Evolutionary conservation across 805 yeast genomes (phyloP).

Genomic region (Kodamaea kaohsiungensis): DNA sequence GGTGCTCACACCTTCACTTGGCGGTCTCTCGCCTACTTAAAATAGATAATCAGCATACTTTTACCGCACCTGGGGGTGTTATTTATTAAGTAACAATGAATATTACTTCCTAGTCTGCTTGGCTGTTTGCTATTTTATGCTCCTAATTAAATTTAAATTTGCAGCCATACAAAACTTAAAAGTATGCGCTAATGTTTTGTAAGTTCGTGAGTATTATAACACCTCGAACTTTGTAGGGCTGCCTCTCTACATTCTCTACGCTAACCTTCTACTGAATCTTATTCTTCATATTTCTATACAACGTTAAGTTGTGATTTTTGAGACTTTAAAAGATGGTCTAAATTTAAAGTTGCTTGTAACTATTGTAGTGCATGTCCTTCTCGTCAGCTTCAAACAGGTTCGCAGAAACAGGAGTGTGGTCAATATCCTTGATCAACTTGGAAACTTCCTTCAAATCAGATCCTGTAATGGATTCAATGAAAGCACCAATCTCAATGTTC

Average conservation of each 20-base stretch:
- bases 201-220: no score
- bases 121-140: not conserved
- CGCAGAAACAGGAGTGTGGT: constrained; percentile 30
- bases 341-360: not conserved
- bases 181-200: not conserved
- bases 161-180: not conserved
- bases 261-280: not conserved
- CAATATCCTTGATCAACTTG: constrained; percentile 47
- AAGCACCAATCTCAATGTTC: constrained; percentile 80
- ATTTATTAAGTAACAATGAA: no score
- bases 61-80: not conserved
- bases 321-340: no score
- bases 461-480: constrained; percentile 58
- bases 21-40: not conserved
- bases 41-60: not conserved
- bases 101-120: not conserved
- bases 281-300: no score
- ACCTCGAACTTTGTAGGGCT: no score
- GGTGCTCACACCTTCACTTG: not conserved
- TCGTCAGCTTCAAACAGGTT: not conserved
- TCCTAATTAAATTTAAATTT: no score
- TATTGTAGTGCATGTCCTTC: not conserved
- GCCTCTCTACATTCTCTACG: not conserved
- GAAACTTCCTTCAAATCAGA: constrained; percentile 53
- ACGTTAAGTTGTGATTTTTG: no score